phyloP scores from a whole-genome alignment of 2,329 filamentous ascomycete genomes.

The Apiospora rasikravindrae region DNA sequence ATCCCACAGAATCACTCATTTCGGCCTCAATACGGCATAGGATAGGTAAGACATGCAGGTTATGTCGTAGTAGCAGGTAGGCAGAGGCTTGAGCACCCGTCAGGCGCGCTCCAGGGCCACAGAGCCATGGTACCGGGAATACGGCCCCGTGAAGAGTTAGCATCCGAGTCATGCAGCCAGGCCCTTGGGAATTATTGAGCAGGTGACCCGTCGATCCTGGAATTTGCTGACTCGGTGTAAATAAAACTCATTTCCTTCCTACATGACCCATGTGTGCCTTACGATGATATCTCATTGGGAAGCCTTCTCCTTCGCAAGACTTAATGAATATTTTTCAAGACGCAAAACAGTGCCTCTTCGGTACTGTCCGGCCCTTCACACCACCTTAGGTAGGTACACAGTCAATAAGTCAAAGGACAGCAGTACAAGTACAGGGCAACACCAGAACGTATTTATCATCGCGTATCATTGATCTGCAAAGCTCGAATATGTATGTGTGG shows the following conservation, averaged over 20 bases:
- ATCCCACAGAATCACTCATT: background rate
- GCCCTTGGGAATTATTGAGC: background rate
- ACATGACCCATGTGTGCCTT: background rate
- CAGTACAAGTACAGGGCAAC: background rate
- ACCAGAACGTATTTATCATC: conserved; percentile 7
- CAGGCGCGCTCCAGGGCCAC: background rate
- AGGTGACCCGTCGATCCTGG: background rate
- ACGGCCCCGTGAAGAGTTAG: background rate
- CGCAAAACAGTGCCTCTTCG: background rate
- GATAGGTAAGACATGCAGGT: background rate
- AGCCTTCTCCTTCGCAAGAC: background rate
- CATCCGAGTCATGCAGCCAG: conserved; percentile 1
- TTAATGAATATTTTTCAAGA: background rate
- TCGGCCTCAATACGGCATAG: background rate
- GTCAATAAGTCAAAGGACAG: background rate
- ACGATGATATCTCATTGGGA: background rate
- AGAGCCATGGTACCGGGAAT: background rate
- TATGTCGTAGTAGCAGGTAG: background rate
- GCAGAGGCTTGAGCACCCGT: background rate
- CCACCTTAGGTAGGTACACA: background rate
- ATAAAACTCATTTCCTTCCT: too few species aligned
- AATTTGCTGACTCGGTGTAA: background rate
- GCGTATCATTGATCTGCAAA: conserved; percentile 19
- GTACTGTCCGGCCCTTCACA: too few species aligned
- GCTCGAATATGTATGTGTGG: conserved; percentile 19